These are phyloP conservation scores for Guillardia theta DNA, from an alignment of 78 protist genomes.

Conservation along the genomic window DNA sequence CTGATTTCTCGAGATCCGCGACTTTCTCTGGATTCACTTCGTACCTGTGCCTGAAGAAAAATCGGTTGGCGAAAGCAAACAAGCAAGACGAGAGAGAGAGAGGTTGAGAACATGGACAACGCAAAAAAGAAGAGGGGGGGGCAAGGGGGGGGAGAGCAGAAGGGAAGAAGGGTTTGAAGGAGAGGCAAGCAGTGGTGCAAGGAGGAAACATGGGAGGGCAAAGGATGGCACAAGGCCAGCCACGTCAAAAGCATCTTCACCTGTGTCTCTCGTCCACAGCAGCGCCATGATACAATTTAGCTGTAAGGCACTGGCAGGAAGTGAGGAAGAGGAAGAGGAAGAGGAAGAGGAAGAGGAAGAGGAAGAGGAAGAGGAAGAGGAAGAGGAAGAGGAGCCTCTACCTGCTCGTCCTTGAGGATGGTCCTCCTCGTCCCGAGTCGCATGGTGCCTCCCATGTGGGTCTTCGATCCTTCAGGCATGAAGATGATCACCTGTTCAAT, in stretches of 20 bases:
- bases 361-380: background rate
- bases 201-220: background rate
- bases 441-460: conserved; percentile 97
- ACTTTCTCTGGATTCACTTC: conserved; percentile 88
- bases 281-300: conserved; percentile 63
- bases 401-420: background rate
- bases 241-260: background rate
- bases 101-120: background rate
- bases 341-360: background rate
- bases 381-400: background rate
- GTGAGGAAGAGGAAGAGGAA: conserved; percentile 4
- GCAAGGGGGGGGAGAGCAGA: background rate
- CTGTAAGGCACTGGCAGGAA: conserved; percentile 31
- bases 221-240: background rate
- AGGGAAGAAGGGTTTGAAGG: background rate
- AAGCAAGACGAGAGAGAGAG: background rate
- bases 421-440: conserved; percentile 81
- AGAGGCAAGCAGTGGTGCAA: background rate
- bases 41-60: background rate
- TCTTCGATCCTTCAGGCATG: conserved; percentile 91
- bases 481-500: conserved; percentile 53
- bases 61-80: background rate
- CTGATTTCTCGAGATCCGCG: conserved; percentile 65
- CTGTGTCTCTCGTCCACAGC: conserved; percentile 94
- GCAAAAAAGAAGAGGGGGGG: background rate